Conservation (phyloP, 2,329 filamentous ascomycete genomes). For the Nannizzia gypsea region DNA sequence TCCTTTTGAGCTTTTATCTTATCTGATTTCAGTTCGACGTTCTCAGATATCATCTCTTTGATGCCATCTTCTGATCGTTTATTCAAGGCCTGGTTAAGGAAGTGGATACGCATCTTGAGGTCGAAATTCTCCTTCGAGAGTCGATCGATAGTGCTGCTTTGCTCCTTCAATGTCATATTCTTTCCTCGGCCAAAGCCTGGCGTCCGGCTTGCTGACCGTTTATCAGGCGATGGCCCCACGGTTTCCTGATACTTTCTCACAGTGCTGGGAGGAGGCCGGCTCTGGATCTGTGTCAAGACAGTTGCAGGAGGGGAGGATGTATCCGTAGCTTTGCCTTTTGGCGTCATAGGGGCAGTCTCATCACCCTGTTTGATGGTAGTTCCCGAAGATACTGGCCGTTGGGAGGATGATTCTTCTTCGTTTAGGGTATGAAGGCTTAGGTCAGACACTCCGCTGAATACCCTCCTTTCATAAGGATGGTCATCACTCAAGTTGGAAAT, state of each 20-base stretch:
- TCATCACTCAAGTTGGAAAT: conserved; percentile 44
- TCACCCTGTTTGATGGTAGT: conserved; percentile 28
- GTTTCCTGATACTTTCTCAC: conserved; percentile 68
- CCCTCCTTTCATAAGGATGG: conserved; percentile 34
- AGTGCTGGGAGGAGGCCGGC: conserved; percentile 82
- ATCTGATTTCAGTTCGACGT: conserved; percentile 86
- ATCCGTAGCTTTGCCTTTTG: conserved; percentile 47
- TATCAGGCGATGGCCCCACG: conserved; percentile 48
- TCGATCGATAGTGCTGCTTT: conserved; percentile 92
- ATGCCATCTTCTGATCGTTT: conserved; percentile 91
- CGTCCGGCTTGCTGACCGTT: conserved; percentile 39
- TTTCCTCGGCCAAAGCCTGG: conserved; percentile 44
- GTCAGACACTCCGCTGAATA: conserved; percentile 32
- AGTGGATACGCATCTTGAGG: conserved; percentile 93
- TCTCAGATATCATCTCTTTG: conserved; percentile 96
- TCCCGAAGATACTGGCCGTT: conserved; percentile 30
- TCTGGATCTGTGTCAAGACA: conserved; percentile 72
- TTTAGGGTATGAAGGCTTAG: conserved; percentile 45
- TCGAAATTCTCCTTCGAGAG: conserved; percentile 98
- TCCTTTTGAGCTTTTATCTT: conserved; percentile 83
- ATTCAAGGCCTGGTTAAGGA: conserved; percentile 83
- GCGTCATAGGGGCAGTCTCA: conserved; percentile 51
- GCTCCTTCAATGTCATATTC: conserved; percentile 83
- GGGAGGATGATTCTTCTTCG: conserved; percentile 42
- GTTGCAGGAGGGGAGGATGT: conserved; percentile 68